These are phyloP conservation scores for Daldinia caldariorum DNA, from an alignment of 495 filamentous ascomycete species.

Conservation along the genomic window DNA sequence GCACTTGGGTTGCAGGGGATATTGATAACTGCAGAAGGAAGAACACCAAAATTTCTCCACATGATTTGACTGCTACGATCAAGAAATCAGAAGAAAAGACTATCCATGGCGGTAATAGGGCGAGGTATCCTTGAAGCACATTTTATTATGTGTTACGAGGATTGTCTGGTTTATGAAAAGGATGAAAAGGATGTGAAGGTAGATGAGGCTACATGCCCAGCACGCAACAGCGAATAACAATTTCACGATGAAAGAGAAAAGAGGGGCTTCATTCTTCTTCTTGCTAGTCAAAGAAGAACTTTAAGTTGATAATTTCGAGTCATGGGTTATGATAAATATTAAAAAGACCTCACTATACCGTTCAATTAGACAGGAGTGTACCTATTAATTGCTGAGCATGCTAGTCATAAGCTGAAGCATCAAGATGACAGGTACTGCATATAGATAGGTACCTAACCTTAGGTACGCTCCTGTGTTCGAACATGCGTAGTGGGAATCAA, in stretches of 20 bases:
- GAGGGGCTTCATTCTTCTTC: slow-evolving; percentile 19
- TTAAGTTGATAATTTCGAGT: slow-evolving; percentile 27
- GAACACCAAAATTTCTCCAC: neutral
- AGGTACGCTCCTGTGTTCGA: too few relatives aligned
- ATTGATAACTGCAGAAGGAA: neutral
- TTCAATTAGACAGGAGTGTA: neutral
- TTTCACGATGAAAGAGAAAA: slow-evolving; percentile 4
- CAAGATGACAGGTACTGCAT: neutral
- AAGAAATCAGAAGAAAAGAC: slow-evolving; percentile 10
- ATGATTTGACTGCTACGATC: slow-evolving; percentile 22
- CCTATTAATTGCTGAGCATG: neutral
- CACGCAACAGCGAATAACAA: slow-evolving; percentile 21
- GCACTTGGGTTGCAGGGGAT: neutral
- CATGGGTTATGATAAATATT: slow-evolving; percentile 28
- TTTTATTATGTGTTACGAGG: slow-evolving; percentile 6
- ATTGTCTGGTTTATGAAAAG: slow-evolving; percentile 30
- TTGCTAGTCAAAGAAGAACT: slow-evolving; percentile 17
- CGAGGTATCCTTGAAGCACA: neutral
- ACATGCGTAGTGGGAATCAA: too few relatives aligned
- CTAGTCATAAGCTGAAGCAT: neutral
- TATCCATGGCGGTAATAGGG: slow-evolving; percentile 18
- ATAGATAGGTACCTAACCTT: too few relatives aligned
- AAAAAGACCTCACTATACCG: slow-evolving; percentile 18
- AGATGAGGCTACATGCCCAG: slow-evolving; percentile 25
- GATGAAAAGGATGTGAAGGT: neutral